phyloP scores from a whole-genome alignment of 2,329 filamentous ascomycete genomes.

The Colletotrichum sp. region DNA sequence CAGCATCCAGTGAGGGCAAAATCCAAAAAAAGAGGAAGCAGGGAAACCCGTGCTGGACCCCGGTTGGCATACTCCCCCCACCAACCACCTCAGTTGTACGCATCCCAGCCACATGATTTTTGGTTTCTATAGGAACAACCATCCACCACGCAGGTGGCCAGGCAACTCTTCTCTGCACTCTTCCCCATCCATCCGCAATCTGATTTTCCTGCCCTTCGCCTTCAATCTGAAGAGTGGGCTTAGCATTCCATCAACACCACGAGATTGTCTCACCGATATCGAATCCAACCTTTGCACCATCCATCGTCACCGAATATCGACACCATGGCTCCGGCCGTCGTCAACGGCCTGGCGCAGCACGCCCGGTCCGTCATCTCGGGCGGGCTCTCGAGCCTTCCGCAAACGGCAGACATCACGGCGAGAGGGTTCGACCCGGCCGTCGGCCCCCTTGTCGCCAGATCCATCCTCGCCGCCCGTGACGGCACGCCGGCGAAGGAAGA shows the following conservation, averaged over 20 bases:
- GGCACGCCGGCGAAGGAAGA: constrained; percentile 34
- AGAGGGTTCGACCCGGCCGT: constrained; percentile 34
- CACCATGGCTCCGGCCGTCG: constrained; percentile 45
- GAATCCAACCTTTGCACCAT: not conserved
- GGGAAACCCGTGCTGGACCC: not conserved
- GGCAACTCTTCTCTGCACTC: constrained; percentile 5
- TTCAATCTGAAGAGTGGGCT: not conserved
- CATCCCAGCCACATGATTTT: constrained; percentile 26
- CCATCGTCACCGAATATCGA: constrained; percentile 23
- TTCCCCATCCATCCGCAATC: not conserved
- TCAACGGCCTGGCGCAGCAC: constrained; percentile 23
- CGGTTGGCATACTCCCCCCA: not conserved
- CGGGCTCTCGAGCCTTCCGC: constrained; percentile 30
- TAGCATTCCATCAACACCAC: constrained; percentile 5
- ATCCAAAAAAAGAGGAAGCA: not conserved
- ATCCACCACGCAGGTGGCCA: not conserved
- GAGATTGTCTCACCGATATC: not conserved
- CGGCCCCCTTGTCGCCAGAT: constrained; percentile 48
- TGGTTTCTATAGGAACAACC: constrained; percentile 30
- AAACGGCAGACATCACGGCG: constrained; percentile 16
- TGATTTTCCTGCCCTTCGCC: not conserved
- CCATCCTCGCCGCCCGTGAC: constrained; percentile 46
- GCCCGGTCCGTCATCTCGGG: constrained; percentile 30
- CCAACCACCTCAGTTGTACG: constrained; percentile 22
- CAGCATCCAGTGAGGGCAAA: not conserved